Evolutionary conservation across 768 basidiomycete genomes (phyloP).

Genomic region (Naganishia kalamii): DNA sequence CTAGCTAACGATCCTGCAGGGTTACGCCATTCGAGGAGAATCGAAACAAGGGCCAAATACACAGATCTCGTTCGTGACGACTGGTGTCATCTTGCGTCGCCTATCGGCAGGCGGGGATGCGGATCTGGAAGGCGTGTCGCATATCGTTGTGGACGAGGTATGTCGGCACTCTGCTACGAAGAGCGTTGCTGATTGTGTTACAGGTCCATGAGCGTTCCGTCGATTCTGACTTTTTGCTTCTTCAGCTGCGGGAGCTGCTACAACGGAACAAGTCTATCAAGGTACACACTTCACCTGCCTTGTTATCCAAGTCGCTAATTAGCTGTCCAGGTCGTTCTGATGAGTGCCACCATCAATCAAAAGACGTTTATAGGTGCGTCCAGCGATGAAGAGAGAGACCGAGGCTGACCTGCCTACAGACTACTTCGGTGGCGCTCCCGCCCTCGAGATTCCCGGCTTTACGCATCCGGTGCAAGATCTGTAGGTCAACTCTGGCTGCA

Average conservation of each 20-base stretch:
- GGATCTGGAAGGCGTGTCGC: conserved; percentile 61
- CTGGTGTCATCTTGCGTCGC: conserved; percentile 79
- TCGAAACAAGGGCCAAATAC: conserved; percentile 60
- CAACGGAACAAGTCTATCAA: conserved; percentile 61
- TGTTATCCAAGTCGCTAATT: background rate
- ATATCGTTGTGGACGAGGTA: conserved; percentile 87
- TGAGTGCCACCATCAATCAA: conserved; percentile 95
- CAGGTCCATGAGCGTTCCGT: conserved; percentile 72
- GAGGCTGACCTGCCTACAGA: conserved; percentile 30
- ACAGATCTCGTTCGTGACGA: conserved; percentile 75
- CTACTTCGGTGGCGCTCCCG: conserved; percentile 76
- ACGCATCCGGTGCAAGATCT: conserved; percentile 69
- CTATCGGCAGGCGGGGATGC: conserved; percentile 64
- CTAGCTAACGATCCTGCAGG: conserved; percentile 39
- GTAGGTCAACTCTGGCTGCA: conserved; percentile 48
- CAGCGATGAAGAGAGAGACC: background rate
- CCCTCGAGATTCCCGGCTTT: conserved; percentile 75
- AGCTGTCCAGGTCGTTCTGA: conserved; percentile 57
- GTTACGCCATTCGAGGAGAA: conserved; percentile 85
- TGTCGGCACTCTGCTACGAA: conserved; percentile 86
- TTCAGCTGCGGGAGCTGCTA: conserved; percentile 73
- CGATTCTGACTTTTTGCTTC: conserved; percentile 80
- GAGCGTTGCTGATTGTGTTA: conserved; percentile 81
- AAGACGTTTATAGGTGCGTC: conserved; percentile 54
- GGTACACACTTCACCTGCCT: conserved; percentile 25